Evolutionary conservation across 1,284 basidiomycete genomes (phyloP).

Genomic region (Heliocybe sulcata): DNA sequence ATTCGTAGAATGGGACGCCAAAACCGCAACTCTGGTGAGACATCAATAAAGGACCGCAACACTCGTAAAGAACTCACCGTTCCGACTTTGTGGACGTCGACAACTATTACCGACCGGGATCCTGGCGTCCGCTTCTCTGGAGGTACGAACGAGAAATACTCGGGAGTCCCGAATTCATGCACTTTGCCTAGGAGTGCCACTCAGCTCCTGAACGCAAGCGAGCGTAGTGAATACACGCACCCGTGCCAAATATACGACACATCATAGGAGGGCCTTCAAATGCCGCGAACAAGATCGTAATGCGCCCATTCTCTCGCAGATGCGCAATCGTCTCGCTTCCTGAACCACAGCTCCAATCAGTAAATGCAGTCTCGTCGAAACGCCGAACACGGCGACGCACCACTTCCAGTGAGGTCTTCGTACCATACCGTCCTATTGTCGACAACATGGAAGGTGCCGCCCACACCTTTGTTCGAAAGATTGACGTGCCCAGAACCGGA

Average conservation of each 20-base stretch:
- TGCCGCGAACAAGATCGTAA: conserved; percentile 48
- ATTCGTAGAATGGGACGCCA: conserved; percentile 41
- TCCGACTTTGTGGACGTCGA: conserved; percentile 45
- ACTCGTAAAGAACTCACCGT: conserved; percentile 29
- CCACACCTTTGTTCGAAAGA: conserved; percentile 45
- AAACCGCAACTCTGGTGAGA: conserved; percentile 39
- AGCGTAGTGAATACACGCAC: conserved; percentile 16
- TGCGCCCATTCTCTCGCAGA: conserved; percentile 48
- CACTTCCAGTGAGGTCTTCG: conserved; percentile 4
- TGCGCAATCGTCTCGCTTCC: too few relatives aligned
- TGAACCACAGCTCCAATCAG: too few relatives aligned
- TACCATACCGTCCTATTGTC: conserved; percentile 3
- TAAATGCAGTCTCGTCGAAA: too few relatives aligned
- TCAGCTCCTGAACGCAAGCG: not conserved
- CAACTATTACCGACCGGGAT: conserved; percentile 41
- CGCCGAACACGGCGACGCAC: too few relatives aligned
- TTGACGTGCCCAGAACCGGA: conserved; percentile 44
- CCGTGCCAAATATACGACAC: conserved; percentile 42
- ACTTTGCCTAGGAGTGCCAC: conserved; percentile 20
- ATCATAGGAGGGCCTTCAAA: conserved; percentile 49
- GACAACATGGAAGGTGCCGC: conserved; percentile 39
- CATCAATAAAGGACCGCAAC: not conserved
- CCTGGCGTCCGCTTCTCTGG: conserved; percentile 36
- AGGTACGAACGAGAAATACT: conserved; percentile 38
- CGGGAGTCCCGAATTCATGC: conserved; percentile 45